These are phyloP conservation scores for Fusarium sp. DNA, from an alignment of 2,329 filamentous ascomycete species.

Conservation along the genomic window DNA sequence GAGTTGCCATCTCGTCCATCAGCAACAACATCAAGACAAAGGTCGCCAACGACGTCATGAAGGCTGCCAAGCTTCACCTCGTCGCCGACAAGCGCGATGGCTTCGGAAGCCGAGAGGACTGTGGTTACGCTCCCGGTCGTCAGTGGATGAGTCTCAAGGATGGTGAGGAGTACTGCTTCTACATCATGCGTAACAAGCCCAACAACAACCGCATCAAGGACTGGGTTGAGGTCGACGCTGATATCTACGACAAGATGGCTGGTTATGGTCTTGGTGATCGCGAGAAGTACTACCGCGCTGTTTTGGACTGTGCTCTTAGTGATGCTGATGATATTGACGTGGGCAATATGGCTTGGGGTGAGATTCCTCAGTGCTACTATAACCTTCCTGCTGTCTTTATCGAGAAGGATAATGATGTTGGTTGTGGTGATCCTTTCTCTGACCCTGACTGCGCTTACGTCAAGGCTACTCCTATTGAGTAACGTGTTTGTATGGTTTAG, in stretches of 20 bases:
- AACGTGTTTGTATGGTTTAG: not conserved
- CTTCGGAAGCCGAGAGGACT: slow-evolving; percentile 11
- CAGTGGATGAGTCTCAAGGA: slow-evolving; percentile 35
- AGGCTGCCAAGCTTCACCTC: slow-evolving; percentile 24
- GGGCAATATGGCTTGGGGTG: slow-evolving; percentile 3
- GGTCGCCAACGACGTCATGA: slow-evolving; percentile 43
- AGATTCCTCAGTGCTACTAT: slow-evolving; percentile 32
- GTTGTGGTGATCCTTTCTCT: slow-evolving; percentile 3
- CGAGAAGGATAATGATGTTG: slow-evolving; percentile 17
- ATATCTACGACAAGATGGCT: slow-evolving; percentile 35
- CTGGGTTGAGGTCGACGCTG: slow-evolving; percentile 16
- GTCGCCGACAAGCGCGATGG: slow-evolving; percentile 33
- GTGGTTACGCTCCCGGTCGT: slow-evolving; percentile 22
- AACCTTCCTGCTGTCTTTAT: slow-evolving; percentile 28
- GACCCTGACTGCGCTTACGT: slow-evolving; percentile 7
- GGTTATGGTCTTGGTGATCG: slow-evolving; percentile 27
- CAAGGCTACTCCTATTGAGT: slow-evolving; percentile 17
- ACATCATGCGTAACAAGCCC: slow-evolving; percentile 21
- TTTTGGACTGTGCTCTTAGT: slow-evolving; percentile 28
- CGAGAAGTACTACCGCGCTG: slow-evolving; percentile 24
- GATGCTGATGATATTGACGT: not conserved
- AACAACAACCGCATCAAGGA: not conserved
- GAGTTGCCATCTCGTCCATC: slow-evolving; percentile 9
- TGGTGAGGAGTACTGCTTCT: slow-evolving; percentile 38
- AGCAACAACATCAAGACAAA: slow-evolving; percentile 33